phyloP scores from a whole-genome alignment of 1,284 basidiomycete species.

The Tilletia horrida region DNA sequence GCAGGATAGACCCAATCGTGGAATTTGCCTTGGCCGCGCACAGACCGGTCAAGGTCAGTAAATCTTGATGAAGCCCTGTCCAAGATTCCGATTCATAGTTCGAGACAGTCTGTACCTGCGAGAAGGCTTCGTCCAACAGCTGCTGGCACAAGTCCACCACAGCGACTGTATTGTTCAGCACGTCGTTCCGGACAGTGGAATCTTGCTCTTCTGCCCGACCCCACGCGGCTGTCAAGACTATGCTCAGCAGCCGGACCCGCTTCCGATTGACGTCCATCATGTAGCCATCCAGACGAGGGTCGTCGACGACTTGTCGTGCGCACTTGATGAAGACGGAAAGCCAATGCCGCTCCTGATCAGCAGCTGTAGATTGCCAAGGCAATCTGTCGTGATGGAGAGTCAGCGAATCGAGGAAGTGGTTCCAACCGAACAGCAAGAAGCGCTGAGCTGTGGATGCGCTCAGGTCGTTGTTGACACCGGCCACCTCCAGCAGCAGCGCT shows the following conservation, averaged over 20 bases:
- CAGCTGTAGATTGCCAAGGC: conserved; percentile 7
- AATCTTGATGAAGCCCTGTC: not conserved
- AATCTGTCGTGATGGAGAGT: not conserved
- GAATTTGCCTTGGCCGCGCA: not conserved
- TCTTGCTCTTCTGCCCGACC: not conserved
- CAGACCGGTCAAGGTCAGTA: not conserved
- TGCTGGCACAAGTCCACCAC: conserved; percentile 7
- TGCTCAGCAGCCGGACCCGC: not conserved
- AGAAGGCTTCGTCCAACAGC: not conserved
- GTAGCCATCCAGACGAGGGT: not conserved
- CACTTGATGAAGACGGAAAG: not conserved
- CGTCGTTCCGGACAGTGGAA: not conserved
- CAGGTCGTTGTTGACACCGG: conserved; percentile 8
- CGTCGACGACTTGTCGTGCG: not conserved
- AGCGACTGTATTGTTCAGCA: not conserved
- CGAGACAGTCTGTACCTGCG: not conserved
- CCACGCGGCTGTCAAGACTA: conserved; percentile 5
- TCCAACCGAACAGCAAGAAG: not conserved
- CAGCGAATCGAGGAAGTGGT: conserved; percentile 9
- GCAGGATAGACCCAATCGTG: not conserved
- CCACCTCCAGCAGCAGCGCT: not conserved
- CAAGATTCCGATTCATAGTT: not conserved
- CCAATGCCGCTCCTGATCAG: not conserved
- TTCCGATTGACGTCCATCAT: conserved; percentile 14
- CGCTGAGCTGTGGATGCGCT: conserved; percentile 13